phyloP scores from a whole-genome alignment of 2,329 filamentous ascomycete genomes.

The Didymella glomerata region DNA sequence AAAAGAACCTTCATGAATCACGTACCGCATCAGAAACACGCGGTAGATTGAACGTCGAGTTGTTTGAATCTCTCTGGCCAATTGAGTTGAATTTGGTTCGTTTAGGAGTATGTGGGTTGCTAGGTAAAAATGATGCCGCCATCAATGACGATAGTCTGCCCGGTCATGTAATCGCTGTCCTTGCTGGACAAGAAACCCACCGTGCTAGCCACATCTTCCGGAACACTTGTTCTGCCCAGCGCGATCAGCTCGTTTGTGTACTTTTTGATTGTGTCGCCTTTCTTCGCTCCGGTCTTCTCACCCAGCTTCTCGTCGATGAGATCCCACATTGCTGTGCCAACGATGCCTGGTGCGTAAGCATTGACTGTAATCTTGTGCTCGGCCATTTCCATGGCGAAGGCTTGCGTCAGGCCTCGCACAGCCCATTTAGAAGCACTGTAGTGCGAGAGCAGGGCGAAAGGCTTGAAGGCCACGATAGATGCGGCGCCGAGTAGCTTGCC shows the following conservation, averaged over 20 bases:
- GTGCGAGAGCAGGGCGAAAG: slow-evolving; percentile 66
- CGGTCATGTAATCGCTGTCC: slow-evolving; percentile 71
- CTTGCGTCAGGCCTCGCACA: slow-evolving; percentile 71
- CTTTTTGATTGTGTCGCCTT: slow-evolving; percentile 65
- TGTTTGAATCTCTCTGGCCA: too few species aligned
- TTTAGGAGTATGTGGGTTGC: too few species aligned
- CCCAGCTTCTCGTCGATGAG: slow-evolving; percentile 69
- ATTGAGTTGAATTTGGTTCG: too few species aligned
- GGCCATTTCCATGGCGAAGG: slow-evolving; percentile 72
- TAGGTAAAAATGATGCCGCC: slow-evolving; percentile 63
- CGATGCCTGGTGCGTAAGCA: slow-evolving; percentile 72
- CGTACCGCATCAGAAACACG: too few species aligned
- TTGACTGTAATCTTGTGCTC: slow-evolving; percentile 71
- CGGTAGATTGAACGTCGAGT: too few species aligned
- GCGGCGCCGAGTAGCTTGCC: slow-evolving; percentile 62
- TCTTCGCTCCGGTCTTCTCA: slow-evolving; percentile 59
- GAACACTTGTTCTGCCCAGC: slow-evolving; percentile 65
- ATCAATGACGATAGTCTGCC: slow-evolving; percentile 70
- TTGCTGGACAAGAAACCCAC: slow-evolving; percentile 68
- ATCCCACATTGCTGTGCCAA: slow-evolving; percentile 74
- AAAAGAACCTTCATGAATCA: too few species aligned
- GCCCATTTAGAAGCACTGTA: slow-evolving; percentile 74
- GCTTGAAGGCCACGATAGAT: slow-evolving; percentile 67
- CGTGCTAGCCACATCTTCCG: slow-evolving; percentile 69
- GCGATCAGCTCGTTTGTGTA: slow-evolving; percentile 64